Conservation (phyloP, 179 eudicot genomes). For the Silene vulgaris region DNA sequence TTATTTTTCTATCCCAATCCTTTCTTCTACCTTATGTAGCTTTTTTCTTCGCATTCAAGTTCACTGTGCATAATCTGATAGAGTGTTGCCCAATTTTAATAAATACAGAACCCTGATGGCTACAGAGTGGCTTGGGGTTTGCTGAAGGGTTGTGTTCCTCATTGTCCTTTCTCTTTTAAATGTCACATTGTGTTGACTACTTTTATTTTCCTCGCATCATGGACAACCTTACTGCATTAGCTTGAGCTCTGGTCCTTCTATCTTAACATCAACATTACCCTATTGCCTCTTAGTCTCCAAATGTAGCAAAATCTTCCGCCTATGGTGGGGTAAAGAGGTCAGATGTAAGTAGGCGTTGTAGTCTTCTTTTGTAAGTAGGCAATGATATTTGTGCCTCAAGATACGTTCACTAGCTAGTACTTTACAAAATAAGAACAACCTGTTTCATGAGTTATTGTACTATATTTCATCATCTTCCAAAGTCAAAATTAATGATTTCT, state of each 20-base stretch:
- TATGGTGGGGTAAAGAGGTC: too few relatives aligned
- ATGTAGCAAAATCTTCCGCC: too few relatives aligned
- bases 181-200: not conserved
- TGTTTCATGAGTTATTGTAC: not conserved
- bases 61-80: not conserved
- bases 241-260: not conserved
- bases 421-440: not conserved
- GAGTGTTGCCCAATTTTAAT: not conserved
- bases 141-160: conserved; percentile 45
- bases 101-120: conserved; percentile 61
- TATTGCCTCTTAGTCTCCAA: not conserved
- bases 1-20: not conserved
- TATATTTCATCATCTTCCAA: not conserved
- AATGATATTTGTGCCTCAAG: not conserved
- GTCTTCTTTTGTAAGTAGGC: too few relatives aligned
- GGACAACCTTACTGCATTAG: not conserved
- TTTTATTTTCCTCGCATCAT: not conserved
- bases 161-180: not conserved
- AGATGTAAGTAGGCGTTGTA: not conserved
- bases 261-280: not conserved
- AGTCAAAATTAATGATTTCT: not conserved
- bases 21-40: not conserved
- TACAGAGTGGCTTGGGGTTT: conserved; percentile 59
- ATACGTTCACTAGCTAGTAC: not conserved
- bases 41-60: not conserved